These are phyloP conservation scores for Trichoderma orchidacearum DNA, from an alignment of 495 filamentous ascomycete species.

Conservation along the genomic window DNA sequence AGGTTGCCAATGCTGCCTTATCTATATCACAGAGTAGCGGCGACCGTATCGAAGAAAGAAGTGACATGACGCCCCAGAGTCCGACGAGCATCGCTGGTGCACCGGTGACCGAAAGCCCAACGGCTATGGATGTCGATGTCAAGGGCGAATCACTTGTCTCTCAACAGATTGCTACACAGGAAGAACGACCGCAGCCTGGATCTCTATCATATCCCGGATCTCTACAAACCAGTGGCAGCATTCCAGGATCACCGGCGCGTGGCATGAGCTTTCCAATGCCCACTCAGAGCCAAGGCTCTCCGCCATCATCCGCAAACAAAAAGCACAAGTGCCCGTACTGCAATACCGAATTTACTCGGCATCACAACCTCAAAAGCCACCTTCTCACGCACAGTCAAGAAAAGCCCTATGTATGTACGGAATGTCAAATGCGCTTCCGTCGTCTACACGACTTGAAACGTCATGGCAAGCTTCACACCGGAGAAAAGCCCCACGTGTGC, in stretches of 20 bases:
- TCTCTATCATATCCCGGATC: constrained; percentile 32
- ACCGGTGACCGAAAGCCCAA: constrained; percentile 26
- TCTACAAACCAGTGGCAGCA: constrained; percentile 18
- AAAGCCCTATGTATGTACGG: constrained; percentile 86
- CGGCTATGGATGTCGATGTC: constrained; percentile 27
- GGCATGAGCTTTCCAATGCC: constrained; percentile 67
- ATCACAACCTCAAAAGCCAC: constrained; percentile 99
- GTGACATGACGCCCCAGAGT: constrained; percentile 26
- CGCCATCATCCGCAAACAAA: constrained; percentile 54
- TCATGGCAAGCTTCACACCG: constrained; percentile 91
- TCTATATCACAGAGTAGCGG: constrained; percentile 14
- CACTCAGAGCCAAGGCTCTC: constrained; percentile 34
- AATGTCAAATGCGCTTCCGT: constrained; percentile 80
- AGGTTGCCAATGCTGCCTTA: constrained; percentile 7
- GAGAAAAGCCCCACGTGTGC: constrained; percentile 89
- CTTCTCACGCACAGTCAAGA: constrained; percentile 96
- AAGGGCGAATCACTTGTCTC: constrained; percentile 14
- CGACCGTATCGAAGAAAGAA: constrained; percentile 12
- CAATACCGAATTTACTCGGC: constrained; percentile 88
- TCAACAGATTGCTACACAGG: constrained; percentile 31
- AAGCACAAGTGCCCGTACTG: constrained; percentile 96
- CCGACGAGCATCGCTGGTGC: constrained; percentile 19
- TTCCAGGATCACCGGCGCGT: constrained; percentile 34
- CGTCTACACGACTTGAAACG: constrained; percentile 91
- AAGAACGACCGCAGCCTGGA: constrained; percentile 29